A percentile compares a stretch with the other conserved stretches of the same genome.
phyloP scores from a whole-genome alignment of 2,329 filamentous ascomycete species.

The Aquanectria penicillioides region DNA sequence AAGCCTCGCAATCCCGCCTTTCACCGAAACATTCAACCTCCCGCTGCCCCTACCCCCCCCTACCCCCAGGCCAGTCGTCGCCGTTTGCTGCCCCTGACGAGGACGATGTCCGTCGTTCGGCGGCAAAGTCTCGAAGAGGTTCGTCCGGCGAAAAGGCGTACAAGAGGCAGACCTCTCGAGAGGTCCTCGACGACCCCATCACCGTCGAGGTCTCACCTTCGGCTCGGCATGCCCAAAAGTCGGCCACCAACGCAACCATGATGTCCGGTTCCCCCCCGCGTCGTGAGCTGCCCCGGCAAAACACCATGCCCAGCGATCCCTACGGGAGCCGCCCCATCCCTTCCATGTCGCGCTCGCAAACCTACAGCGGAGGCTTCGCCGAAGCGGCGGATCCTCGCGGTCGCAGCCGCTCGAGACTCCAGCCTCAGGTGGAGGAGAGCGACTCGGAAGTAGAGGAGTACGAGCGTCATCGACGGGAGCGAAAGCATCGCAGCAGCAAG shows the following conservation, averaged over 20 bases:
- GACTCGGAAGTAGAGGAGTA: slow-evolving; percentile 50
- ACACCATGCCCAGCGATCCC: slow-evolving; percentile 48
- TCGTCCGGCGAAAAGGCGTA: slow-evolving; percentile 47
- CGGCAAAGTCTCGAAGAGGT: slow-evolving; percentile 46
- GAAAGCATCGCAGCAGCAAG: slow-evolving; percentile 50
- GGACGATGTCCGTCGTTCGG: slow-evolving; percentile 46
- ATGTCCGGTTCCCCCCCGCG: slow-evolving; percentile 49
- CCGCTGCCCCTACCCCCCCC: slow-evolving; percentile 50
- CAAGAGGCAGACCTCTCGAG: slow-evolving; percentile 43
- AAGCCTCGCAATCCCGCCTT: slow-evolving; percentile 37
- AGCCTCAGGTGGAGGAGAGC: slow-evolving; percentile 48
- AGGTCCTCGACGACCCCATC: slow-evolving; percentile 46
- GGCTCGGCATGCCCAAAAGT: slow-evolving; percentile 41
- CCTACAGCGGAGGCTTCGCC: slow-evolving; percentile 43
- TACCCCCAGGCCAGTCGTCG: slow-evolving; percentile 38
- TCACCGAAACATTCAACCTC: slow-evolving; percentile 41
- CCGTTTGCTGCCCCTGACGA: slow-evolving; percentile 45
- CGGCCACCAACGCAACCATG: slow-evolving; percentile 37
- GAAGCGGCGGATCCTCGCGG: slow-evolving; percentile 47
- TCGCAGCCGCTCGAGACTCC: slow-evolving; percentile 49
- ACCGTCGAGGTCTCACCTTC: slow-evolving; percentile 44
- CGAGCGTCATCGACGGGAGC: slow-evolving; percentile 39
- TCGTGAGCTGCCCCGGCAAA: slow-evolving; percentile 44
- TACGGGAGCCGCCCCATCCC: slow-evolving; percentile 43
- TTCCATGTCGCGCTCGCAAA: slow-evolving; percentile 45